A percentile compares a stretch with the other conserved stretches of the same genome.
These are phyloP conservation scores for Knufia fluminis DNA, from an alignment of 2,329 filamentous ascomycete species.

Conservation along the genomic window DNA sequence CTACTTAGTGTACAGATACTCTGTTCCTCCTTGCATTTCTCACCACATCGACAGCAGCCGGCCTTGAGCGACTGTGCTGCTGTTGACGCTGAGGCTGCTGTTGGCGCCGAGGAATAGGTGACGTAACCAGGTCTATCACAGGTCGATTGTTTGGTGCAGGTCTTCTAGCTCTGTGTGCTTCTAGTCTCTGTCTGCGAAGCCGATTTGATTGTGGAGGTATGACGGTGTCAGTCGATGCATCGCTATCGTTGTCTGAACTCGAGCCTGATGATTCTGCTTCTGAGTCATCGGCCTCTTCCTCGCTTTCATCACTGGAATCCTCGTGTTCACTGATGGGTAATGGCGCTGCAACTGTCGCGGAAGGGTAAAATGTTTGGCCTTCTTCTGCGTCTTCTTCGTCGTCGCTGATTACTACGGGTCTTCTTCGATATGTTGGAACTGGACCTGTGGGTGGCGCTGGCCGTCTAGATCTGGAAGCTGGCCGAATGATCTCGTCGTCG, in stretches of 20 bases:
- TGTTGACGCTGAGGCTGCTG: neutral
- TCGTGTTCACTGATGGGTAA: neutral
- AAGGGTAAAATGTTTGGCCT: neutral
- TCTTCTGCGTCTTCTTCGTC: conserved; percentile 18
- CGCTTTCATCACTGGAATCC: neutral
- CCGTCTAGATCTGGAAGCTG: conserved; percentile 4
- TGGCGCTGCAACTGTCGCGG: neutral
- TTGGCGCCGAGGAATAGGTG: too few species aligned
- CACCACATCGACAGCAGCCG: neutral
- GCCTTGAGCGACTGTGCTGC: neutral
- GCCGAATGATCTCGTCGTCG: conserved; percentile 12
- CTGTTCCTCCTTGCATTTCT: neutral
- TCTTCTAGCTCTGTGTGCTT: conserved; percentile 16
- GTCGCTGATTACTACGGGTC: conserved; percentile 13
- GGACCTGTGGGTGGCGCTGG: neutral
- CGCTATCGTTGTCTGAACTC: conserved; percentile 8
- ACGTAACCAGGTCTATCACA: neutral
- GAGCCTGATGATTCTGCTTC: conserved; percentile 4
- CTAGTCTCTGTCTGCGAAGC: conserved; percentile 13
- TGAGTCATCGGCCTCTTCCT: conserved; percentile 7
- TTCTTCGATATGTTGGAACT: neutral
- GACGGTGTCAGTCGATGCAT: conserved; percentile 17
- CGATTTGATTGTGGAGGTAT: conserved; percentile 17
- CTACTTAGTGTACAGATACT: conserved; percentile 3
- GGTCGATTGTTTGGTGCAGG: neutral